A percentile compares a stretch with the other conserved stretches of the same genome.
phyloP scores from a whole-genome alignment of 2,329 filamentous ascomycete genomes.

The Elsinoe fawcettii region DNA sequence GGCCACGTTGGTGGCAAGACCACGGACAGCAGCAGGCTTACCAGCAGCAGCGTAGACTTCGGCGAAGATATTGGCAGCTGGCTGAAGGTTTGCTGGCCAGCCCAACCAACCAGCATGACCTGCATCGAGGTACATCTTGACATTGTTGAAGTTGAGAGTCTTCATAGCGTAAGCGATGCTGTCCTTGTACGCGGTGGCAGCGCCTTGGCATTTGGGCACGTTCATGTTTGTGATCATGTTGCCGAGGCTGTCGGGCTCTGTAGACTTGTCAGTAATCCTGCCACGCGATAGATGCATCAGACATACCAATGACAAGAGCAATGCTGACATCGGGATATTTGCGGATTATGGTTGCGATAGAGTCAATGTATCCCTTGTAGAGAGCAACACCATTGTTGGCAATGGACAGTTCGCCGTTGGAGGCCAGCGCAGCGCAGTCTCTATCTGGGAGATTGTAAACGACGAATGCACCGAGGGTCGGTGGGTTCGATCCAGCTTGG shows the following conservation, averaged over 20 bases:
- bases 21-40: conserved; percentile 43
- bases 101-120: conserved; percentile 59
- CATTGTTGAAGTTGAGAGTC: conserved; percentile 52
- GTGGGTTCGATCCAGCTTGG: conserved; percentile 39
- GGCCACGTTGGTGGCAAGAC: conserved; percentile 50
- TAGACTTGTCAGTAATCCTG: conserved; percentile 22
- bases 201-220: conserved; percentile 47
- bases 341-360: conserved; percentile 46
- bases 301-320: conserved; percentile 43
- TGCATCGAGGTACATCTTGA: conserved; percentile 57
- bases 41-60: conserved; percentile 41
- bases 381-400: conserved; percentile 44
- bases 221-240: conserved; percentile 56
- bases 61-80: conserved; percentile 43
- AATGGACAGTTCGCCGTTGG: conserved; percentile 54
- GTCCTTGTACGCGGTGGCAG: conserved; percentile 48
- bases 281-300: conserved; percentile 16
- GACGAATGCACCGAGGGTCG: conserved; percentile 46
- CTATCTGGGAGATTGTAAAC: conserved; percentile 58
- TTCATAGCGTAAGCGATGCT: conserved; percentile 50
- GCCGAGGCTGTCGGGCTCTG: conserved; percentile 55
- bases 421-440: conserved; percentile 56
- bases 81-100: conserved; percentile 53
- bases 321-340: conserved; percentile 47
- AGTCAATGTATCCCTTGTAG: conserved; percentile 49